Conservation (phyloP, 768 basidiomycete species). For the Infundibulicybe gibba region DNA sequence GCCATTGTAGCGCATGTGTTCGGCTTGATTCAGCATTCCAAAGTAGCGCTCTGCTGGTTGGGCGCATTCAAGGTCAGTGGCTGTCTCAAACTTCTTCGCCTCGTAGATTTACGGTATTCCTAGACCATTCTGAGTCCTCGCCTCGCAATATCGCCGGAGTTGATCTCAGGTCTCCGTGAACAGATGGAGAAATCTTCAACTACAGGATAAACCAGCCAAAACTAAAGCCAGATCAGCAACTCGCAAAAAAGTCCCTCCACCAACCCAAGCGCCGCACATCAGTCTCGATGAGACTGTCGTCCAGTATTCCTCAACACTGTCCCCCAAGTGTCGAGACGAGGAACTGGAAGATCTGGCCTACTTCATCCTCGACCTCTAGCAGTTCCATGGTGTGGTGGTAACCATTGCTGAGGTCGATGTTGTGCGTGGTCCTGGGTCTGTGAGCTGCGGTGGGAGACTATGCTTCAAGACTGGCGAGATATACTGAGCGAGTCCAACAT, state of each 20-base stretch:
- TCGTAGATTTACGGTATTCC: background rate
- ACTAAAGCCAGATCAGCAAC: slow-evolving; percentile 28
- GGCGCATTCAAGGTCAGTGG: slow-evolving; percentile 89
- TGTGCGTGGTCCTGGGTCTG: slow-evolving; percentile 85
- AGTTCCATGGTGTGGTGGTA: slow-evolving; percentile 87
- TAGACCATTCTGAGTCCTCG: slow-evolving; percentile 64
- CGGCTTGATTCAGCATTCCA: slow-evolving; percentile 62
- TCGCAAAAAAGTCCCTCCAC: slow-evolving; percentile 32
- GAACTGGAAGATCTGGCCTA: slow-evolving; percentile 95
- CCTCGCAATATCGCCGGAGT: slow-evolving; percentile 34
- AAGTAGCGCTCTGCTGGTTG: slow-evolving; percentile 90
- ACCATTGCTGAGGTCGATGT: slow-evolving; percentile 91
- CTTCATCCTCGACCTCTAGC: slow-evolving; percentile 91
- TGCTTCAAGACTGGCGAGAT: slow-evolving; percentile 28
- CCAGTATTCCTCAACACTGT: slow-evolving; percentile 80
- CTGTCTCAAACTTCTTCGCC: background rate
- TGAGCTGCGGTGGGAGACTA: slow-evolving; percentile 75
- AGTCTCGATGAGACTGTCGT: slow-evolving; percentile 73
- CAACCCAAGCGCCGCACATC: slow-evolving; percentile 36
- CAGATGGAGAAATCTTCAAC: slow-evolving; percentile 65
- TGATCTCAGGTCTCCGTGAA: slow-evolving; percentile 53
- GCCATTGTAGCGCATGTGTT: slow-evolving; percentile 72
- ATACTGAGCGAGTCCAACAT: slow-evolving; percentile 17
- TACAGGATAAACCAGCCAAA: slow-evolving; percentile 54
- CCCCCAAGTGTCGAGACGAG: slow-evolving; percentile 82